Evolutionary conservation across 1,284 basidiomycete species (phyloP).

Genomic region (Tylopilus sp.): DNA sequence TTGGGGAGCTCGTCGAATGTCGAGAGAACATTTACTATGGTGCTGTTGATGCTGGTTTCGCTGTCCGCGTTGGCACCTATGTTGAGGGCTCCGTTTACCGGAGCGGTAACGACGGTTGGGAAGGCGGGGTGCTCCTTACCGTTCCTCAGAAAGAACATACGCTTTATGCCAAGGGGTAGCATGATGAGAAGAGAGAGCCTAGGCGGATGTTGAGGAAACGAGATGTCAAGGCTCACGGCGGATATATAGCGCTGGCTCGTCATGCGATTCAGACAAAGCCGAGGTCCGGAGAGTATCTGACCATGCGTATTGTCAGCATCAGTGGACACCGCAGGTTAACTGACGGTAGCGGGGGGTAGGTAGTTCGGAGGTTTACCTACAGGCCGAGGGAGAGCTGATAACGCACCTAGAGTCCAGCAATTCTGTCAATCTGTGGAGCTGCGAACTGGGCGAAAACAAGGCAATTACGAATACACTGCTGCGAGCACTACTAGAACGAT

Average conservation of each 20-base stretch:
- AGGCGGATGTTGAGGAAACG: background rate
- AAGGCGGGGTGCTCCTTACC: constrained; percentile 7
- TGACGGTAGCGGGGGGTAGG: background rate
- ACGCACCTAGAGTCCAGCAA: constrained; percentile 5
- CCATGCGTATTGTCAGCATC: background rate
- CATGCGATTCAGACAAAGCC: background rate
- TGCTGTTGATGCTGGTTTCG: background rate
- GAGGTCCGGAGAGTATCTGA: background rate
- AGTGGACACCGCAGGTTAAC: background rate
- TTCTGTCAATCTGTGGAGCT: constrained; percentile 14
- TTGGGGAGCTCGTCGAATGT: constrained; percentile 59
- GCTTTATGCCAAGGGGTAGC: constrained; percentile 12
- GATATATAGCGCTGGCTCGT: constrained; percentile 1
- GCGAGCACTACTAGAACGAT: constrained; percentile 17
- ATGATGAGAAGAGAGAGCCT: constrained; percentile 9
- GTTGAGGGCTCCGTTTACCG: background rate
- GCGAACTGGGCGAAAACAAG: constrained; percentile 1
- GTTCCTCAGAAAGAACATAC: constrained; percentile 16
- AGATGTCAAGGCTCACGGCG: background rate
- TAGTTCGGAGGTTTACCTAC: background rate
- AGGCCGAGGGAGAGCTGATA: background rate
- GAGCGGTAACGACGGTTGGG: background rate
- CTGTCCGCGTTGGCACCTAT: background rate
- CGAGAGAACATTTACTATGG: constrained; percentile 38
- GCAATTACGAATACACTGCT: constrained; percentile 30